A percentile compares a stretch with the other conserved stretches of the same genome.
Evolutionary conservation across 805 yeast genomes (phyloP).

Genomic region (Naumovozyma baii): DNA sequence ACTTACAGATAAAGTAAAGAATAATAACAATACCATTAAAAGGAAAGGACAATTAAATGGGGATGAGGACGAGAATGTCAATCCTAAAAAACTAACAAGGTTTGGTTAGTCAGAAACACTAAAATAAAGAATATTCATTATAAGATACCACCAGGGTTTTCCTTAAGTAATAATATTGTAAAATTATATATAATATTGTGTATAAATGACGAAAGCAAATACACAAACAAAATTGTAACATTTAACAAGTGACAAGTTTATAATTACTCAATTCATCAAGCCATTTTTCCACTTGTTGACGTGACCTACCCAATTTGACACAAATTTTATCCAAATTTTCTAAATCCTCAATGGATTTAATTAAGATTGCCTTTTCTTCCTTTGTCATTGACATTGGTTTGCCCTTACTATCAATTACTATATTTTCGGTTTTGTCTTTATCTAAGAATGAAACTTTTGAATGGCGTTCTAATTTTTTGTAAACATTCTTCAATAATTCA

Average conservation of each 20-base stretch:
- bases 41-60: not conserved
- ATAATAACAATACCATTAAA: too few relatives aligned
- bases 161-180: not conserved
- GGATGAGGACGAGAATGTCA: not conserved
- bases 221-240: not conserved
- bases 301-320: constrained; percentile 52
- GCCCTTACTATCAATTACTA: not conserved
- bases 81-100: not conserved
- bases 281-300: constrained; percentile 43
- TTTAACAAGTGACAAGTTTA: constrained; percentile 35
- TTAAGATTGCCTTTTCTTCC: constrained; percentile 24
- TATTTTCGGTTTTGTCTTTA: not conserved
- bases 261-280: constrained; percentile 43
- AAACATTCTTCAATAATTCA: constrained; percentile 21
- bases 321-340: constrained; percentile 59
- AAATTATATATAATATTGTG: not conserved
- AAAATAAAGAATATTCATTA: constrained; percentile 1
- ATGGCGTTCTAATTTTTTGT: constrained; percentile 16
- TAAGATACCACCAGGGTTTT: not conserved
- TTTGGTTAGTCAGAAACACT: not conserved
- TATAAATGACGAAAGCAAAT: not conserved
- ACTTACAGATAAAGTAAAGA: not conserved
- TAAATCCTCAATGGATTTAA: constrained; percentile 40
- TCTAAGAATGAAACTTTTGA: constrained; percentile 20
- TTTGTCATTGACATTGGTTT: constrained; percentile 3